Evolutionary conservation across 1,284 basidiomycete genomes (phyloP).

Genomic region (Ustilago esculenta): DNA sequence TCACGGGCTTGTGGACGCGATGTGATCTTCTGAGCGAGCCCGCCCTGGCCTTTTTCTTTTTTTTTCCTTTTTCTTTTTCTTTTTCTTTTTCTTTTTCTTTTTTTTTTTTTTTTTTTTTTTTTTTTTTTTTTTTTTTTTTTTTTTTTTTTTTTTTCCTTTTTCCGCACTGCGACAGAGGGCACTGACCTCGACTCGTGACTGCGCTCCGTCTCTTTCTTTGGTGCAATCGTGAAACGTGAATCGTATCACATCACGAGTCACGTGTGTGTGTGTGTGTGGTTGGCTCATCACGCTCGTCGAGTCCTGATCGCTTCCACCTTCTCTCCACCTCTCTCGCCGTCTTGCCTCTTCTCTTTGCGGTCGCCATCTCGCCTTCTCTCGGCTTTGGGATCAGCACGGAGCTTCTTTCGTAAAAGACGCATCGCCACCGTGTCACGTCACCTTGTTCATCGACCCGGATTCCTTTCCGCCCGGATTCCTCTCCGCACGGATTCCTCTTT

Average conservation of each 20-base stretch:
- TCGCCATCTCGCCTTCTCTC: not conserved
- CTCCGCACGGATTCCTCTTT: not conserved
- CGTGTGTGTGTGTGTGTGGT: not conserved
- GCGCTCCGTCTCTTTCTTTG: not conserved
- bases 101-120: too few relatives aligned
- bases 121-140: too few relatives aligned
- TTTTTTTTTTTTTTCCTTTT: too few relatives aligned
- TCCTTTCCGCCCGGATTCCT: too few relatives aligned
- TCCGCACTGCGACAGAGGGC: not conserved
- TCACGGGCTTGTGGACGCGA: conserved; percentile 11
- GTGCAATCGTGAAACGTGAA: not conserved
- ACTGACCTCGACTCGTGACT: conserved; percentile 10
- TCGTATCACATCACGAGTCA: not conserved
- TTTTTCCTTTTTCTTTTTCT: conserved; percentile 3
- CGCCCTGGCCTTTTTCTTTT: too few relatives aligned
- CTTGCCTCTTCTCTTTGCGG: not conserved
- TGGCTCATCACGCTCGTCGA: not conserved
- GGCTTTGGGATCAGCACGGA: too few relatives aligned
- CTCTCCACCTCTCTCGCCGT: not conserved
- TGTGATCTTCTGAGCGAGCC: conserved; percentile 3
- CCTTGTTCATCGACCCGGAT: not conserved
- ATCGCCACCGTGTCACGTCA: too few relatives aligned
- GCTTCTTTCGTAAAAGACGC: too few relatives aligned
- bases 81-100: too few relatives aligned
- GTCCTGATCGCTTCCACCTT: not conserved